Conservation (phyloP, 768 basidiomycete species). For the Leccinum incarnatum region DNA sequence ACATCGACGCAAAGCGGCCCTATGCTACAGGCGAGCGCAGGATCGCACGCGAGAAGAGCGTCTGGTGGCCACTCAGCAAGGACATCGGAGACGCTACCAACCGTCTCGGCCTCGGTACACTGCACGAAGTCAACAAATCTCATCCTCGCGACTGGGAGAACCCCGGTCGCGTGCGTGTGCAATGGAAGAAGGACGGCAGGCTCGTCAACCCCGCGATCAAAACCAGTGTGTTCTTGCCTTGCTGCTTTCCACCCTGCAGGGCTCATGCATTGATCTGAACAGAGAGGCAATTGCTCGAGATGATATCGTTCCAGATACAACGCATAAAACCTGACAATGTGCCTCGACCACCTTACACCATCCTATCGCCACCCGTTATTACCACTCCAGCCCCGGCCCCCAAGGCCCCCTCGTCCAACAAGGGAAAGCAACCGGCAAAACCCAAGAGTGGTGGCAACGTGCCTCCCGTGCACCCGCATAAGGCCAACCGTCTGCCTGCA, state of each 20-base stretch:
- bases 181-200: constrained; percentile 80
- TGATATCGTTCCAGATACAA: constrained; percentile 73
- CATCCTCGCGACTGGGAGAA: constrained; percentile 99
- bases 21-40: constrained; percentile 82
- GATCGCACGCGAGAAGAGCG: constrained; percentile 68
- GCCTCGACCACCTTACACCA: constrained; percentile 62
- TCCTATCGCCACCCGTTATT: constrained; percentile 28
- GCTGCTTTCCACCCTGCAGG: not conserved
- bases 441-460: constrained; percentile 40
- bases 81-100: constrained; percentile 86
- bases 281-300: constrained; percentile 81
- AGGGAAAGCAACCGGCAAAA: constrained; percentile 54
- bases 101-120: constrained; percentile 70
- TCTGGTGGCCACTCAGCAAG: constrained; percentile 96
- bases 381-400: constrained; percentile 30
- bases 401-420: constrained; percentile 31
- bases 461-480: constrained; percentile 25
- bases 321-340: constrained; percentile 64
- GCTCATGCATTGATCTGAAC: constrained; percentile 2
- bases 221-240: constrained; percentile 57
- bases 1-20: constrained; percentile 92
- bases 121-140: constrained; percentile 87
- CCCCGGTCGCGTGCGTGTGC: constrained; percentile 90
- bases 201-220: constrained; percentile 66
- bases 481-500: constrained; percentile 50